Base-by-base conservation (phyloP, 208 protist species). In the Angomonas ambiguus region DNA sequence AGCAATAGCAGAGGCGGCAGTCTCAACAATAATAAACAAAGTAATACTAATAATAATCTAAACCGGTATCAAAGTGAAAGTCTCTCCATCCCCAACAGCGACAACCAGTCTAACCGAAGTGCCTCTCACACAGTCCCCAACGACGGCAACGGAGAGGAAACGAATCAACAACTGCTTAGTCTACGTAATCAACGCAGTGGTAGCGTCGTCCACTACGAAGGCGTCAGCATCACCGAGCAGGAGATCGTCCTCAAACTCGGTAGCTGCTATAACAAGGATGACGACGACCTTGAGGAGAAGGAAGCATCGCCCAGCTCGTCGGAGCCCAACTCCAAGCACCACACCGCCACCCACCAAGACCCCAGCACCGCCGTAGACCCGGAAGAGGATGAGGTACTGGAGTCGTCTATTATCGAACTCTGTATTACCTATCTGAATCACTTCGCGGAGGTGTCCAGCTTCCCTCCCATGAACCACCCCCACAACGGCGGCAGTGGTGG, bases 381-480 rank as follows among this genome's bases (percentile, higher is more conserved):
- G 8, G 38, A 45, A 16, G 38, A 45, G 16, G 38, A 45, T 45
- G 11, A 16, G 8, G n/a, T 56, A 10, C 18, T 56, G n/a, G n/a
- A 38, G 32, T 63, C 63, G 38, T 51, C 20, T 24, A 62, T 55
- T 4, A 35, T 83, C 33, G 38, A 45, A 34, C 61, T 83, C 27
- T 83, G 78, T 65, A 74, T 83, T 33, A 42, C 45, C 30, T 83
- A 80, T 67, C 71, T 83, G 59, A 51, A 65, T 6, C 78, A 83
- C 45, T 83, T 83, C 28, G 73, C 74, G 0, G 67, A 69, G 58
- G 63, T 41, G 16, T 53, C 69, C 30, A 62, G 51, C 13, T 51
- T 55, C 34, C 48, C 62, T 16, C 16, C 11, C 38, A 45, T 16
- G 11, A 45, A 16, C 8, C 8, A 45, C 38, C 8, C 8, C 16